Percentiles rank a stretch among this genome's conserved stretches.
phyloP scores from a whole-genome alignment of 495 filamentous ascomycete species.

The Chaetomidium leptoderma region DNA sequence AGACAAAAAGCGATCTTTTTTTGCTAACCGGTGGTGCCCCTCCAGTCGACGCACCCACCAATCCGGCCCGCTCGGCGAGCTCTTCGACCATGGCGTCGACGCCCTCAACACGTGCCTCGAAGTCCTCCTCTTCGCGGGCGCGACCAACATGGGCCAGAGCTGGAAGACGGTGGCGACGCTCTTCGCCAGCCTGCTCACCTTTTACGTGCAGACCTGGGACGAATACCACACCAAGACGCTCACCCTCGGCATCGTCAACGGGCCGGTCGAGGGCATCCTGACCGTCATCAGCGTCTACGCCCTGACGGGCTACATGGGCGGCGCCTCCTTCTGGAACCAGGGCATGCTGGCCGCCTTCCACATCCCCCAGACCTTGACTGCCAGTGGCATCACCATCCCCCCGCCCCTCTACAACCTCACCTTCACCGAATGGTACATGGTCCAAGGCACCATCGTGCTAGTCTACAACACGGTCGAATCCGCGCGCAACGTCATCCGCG shows the following conservation, averaged over 20 bases:
- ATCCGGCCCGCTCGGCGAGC: constrained; percentile 88
- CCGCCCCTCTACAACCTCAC: constrained; percentile 65
- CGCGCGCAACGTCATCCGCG: constrained; percentile 75
- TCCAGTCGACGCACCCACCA: constrained; percentile 78
- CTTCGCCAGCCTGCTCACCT: constrained; percentile 72
- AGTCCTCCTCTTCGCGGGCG: constrained; percentile 81
- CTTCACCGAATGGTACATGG: constrained; percentile 88
- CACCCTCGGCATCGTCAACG: constrained; percentile 86
- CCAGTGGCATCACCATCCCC: constrained; percentile 54
- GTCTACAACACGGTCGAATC: constrained; percentile 74
- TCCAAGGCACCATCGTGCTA: constrained; percentile 80
- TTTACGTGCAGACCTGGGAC: constrained; percentile 99
- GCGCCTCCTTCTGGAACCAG: constrained; percentile 88
- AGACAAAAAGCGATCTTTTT: not conserved
- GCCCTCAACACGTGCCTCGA: constrained; percentile 94
- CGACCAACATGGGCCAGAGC: constrained; percentile 87
- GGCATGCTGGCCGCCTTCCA: constrained; percentile 70
- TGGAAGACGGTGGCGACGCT: constrained; percentile 84
- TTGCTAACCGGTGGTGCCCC: constrained; percentile 8
- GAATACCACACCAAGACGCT: constrained; percentile 97
- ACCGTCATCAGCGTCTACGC: constrained; percentile 77
- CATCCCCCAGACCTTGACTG: constrained; percentile 54
- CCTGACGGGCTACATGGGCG: constrained; percentile 78
- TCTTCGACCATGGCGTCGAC: constrained; percentile 98
- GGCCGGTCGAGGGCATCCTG: constrained; percentile 91